Conservation (phyloP, 2,329 filamentous ascomycete species). For the Orbilia javanica region DNA sequence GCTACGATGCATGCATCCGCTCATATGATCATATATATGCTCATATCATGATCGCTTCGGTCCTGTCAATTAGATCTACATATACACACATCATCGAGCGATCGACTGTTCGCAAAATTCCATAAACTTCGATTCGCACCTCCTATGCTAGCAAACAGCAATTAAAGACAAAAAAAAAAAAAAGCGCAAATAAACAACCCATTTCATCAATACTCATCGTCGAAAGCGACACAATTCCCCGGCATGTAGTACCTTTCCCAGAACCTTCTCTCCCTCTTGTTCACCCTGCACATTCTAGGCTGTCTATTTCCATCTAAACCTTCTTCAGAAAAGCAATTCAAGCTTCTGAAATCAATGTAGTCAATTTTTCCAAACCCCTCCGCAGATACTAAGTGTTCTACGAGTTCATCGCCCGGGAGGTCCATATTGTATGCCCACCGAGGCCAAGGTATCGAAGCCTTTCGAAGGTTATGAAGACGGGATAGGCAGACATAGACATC, state of each 20-base stretch:
- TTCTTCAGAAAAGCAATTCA: conserved; percentile 22
- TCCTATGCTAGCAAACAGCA: not conserved
- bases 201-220: not conserved
- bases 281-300: conserved; percentile 18
- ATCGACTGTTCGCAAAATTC: not conserved
- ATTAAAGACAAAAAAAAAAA: not conserved
- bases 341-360: conserved; percentile 8
- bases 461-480: not conserved
- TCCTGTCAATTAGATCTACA: no score
- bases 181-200: not conserved
- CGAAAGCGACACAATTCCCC: conserved; percentile 4
- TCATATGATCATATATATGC: no score
- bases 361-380: conserved; percentile 13
- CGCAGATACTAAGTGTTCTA: not conserved
- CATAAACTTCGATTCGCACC: not conserved
- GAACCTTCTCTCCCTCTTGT: conserved; percentile 3
- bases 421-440: conserved; percentile 22
- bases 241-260: conserved; percentile 16
- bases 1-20: no score
- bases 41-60: no score
- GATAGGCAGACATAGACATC: conserved; percentile 14
- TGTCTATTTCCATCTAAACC: conserved; percentile 4
- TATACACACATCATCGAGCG: no score
- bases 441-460: conserved; percentile 7
- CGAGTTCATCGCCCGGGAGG: not conserved